A percentile compares a stretch with the other conserved stretches of the same genome.
Conservation (phyloP, 2,329 filamentous ascomycete genomes). For the Thermothelomyces thermophilus region DNA sequence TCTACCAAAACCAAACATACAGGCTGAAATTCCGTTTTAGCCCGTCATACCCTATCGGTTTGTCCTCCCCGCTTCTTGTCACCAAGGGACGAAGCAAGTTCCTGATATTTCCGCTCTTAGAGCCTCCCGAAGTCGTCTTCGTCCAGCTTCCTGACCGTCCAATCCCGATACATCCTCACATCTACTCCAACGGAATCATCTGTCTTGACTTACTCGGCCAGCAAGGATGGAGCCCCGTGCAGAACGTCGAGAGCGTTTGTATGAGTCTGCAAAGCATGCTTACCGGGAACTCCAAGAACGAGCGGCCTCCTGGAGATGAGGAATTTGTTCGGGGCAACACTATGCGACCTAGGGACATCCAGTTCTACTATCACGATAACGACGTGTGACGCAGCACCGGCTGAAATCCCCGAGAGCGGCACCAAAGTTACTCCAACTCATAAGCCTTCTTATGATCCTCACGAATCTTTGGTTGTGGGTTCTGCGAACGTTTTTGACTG, state of each 20-base stretch:
- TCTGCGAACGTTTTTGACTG: neutral
- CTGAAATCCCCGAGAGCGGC: too few relatives aligned
- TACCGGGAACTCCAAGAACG: conserved; percentile 86
- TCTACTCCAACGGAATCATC: conserved; percentile 98
- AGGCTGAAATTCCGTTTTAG: conserved; percentile 84
- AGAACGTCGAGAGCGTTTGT: conserved; percentile 94
- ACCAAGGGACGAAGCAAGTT: neutral
- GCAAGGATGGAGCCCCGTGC: conserved; percentile 91
- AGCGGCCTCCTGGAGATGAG: conserved; percentile 82
- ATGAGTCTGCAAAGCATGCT: conserved; percentile 98
- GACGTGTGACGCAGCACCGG: conserved; percentile 46
- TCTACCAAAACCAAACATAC: conserved; percentile 76
- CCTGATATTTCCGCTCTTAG: conserved; percentile 38
- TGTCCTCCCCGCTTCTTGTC: conserved; percentile 15
- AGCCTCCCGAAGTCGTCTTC: conserved; percentile 93
- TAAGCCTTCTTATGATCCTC: too few relatives aligned
- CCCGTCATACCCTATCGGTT: conserved; percentile 83
- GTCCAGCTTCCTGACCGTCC: conserved; percentile 55
- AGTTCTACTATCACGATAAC: conserved; percentile 91
- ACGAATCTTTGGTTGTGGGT: too few relatives aligned
- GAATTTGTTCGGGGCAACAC: conserved; percentile 80
- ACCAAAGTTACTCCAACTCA: too few relatives aligned
- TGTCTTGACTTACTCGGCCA: conserved; percentile 86
- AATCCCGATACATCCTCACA: conserved; percentile 93
- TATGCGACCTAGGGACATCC: conserved; percentile 76